Base-by-base conservation (phyloP, 2,329 filamentous ascomycete genomes). In the Cladophialophora psammophila region DNA sequence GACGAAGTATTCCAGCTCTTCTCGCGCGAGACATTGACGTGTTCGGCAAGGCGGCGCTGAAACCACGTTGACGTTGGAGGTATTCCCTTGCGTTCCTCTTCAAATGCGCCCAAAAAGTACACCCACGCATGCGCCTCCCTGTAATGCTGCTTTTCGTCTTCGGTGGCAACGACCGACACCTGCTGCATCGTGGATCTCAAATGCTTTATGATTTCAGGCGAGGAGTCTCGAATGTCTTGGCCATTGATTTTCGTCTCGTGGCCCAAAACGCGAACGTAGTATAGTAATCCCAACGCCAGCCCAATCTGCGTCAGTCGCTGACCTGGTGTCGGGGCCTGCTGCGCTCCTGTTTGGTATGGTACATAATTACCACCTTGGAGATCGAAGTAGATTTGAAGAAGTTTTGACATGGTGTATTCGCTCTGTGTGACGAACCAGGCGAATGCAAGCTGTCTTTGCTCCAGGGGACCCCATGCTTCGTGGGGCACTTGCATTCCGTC, bases 341-440 rank as follows among this genome's bases (percentile, higher is more conserved):
- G 34, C 9, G 60, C 9, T 31, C 3, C 18, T 31, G n/a, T 26
- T n/a, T 13, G 7, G n/a, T 38, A 6, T 13, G n/a, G 1, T 6
- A 36, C 20, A 26, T 8, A 35, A 38, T 40, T 20, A 9, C 45
- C 60, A 6, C 36, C 48, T 26, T 48, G 45, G 6, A 55, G 35
- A n/a, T 63, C 60, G 12, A 63, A 42, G 35, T 55, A 54, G n/a
- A 55, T 40, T 10, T 53, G 7, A 26, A 63, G 45, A 12, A 45
- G 18, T 36, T 35, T 32, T 12, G 36, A 32, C 34, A 63, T 54
- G 15, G 45, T 50, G 15, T 45, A 63, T 13, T 36, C 26, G 31
- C 60, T 63, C 36, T 63, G 56, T 7, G 60, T 63, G 15, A 31
- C 60, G 35, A 63, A 63, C 60, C 60, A 63, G 10, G 60, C 26